Conservation (phyloP, 2,329 filamentous ascomycete genomes). For the Colletotrichum eremochloae region DNA sequence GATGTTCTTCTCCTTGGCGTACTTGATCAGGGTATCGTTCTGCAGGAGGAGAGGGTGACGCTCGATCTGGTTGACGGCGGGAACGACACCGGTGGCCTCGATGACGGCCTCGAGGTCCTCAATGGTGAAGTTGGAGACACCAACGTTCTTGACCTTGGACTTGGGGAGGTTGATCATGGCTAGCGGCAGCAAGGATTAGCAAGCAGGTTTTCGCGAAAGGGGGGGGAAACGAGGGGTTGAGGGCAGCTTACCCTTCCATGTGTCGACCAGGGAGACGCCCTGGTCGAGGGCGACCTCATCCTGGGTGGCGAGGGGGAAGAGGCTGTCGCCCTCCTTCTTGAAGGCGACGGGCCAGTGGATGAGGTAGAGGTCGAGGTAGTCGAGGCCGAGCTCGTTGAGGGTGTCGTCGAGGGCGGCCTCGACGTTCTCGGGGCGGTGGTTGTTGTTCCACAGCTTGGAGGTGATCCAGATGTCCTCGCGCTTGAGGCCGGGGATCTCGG, state of each 20-base stretch:
- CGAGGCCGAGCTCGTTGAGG: constrained; percentile 66
- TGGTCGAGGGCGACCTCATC: constrained; percentile 58
- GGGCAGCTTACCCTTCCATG: constrained; percentile 56
- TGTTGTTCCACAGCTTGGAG: constrained; percentile 76
- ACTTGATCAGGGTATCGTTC: constrained; percentile 69
- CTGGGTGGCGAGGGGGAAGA: constrained; percentile 59
- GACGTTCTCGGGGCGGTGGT: constrained; percentile 73
- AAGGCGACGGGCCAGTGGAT: constrained; percentile 73
- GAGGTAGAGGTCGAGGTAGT: constrained; percentile 73
- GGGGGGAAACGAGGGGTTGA: neutral
- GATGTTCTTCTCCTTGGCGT: constrained; percentile 73
- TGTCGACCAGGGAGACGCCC: constrained; percentile 56
- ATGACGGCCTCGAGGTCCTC: constrained; percentile 65
- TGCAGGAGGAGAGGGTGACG: constrained; percentile 74
- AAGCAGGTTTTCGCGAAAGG: neutral
- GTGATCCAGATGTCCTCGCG: constrained; percentile 74
- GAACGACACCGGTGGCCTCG: constrained; percentile 68
- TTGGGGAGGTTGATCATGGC: constrained; percentile 69
- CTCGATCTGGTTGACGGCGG: constrained; percentile 78
- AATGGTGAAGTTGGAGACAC: constrained; percentile 81
- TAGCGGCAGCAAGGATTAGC: constrained; percentile 33
- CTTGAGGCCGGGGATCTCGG: constrained; percentile 64
- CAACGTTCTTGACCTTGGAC: constrained; percentile 74
- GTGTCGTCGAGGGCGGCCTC: constrained; percentile 68
- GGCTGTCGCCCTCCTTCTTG: constrained; percentile 50